Evolutionary conservation across 2,329 filamentous ascomycete genomes (phyloP), one percentile per base, ranked within the genome.

Genomic region (Aspergillus fischeri): DNA sequence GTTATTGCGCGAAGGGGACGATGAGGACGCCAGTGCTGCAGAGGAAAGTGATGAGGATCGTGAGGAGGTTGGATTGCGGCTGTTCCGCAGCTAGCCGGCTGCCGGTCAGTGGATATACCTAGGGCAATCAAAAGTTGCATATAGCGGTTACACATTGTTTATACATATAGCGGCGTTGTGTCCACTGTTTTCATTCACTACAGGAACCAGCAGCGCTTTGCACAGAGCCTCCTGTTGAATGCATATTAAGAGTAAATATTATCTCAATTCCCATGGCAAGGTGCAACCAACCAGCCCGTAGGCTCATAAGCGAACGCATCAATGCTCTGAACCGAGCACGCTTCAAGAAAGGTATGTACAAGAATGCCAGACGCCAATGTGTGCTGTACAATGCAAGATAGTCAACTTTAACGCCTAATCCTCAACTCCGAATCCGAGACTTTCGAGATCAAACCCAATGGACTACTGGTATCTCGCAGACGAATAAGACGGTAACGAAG

Each of bases 1-100:
- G 70, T 78, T 81, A 65, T 75, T 92, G 55, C 80, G 83, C 49
- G 88, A 91, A 67, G 77, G 74, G 5, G 79, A 79, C 58, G 77
- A 80, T 17, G 83, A 84, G 60, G 83, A 82, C 54, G 67, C 11
- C n/a, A 67, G 63, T 52, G 59, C 52, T 24, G 67, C 60, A 10
- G 65, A 58, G 27, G 70, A 71, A 47, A 67, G 64, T 49, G 70
- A 67, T 24, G 64, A 63, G 50, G 70, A 73, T 54, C 60, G 55
- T 2, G 70, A 70, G 54, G 70, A 73, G 63, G 66, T 68, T 55
- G 71, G 71, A 14, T 54, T 73, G 65, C 66, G 60, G 53, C 59
- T 73, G 32, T 73, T 73, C 58, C 63, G 70, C n/a, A 67, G 55
- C 56, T 27, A 27, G 25, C 25, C 1, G 25, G 25, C 25, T 27